Base-by-base conservation (phyloP, 2,329 filamentous ascomycete species). In the Dactylonectria macrodidyma region DNA sequence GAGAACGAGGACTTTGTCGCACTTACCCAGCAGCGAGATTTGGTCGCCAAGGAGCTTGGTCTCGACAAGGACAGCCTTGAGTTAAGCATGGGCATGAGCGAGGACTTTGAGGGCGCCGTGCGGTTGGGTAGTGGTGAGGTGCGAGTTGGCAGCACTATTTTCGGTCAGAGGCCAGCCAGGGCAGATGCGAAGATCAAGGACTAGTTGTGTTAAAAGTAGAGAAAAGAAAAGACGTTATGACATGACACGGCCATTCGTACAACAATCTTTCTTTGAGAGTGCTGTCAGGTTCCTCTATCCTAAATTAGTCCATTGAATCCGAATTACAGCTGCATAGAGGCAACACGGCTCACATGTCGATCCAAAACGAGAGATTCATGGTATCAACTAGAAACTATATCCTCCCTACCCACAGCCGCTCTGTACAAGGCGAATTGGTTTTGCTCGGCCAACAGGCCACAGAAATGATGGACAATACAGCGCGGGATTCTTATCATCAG, bases 81-180 rank as follows among this genome's bases (percentile, higher is more conserved):
- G 84, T 81, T 98, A 81, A 98, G 95, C 81, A 99, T 99, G 95
- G 95, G 95, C 7, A 99, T 99, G 96, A 98, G 95, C 79, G 91
- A 94, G 77, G 96, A 99, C 81, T 99, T 95, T 80, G 95, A 97
- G 84, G 93, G 92, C 8, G 96, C 96, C 0, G 91, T 98, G 77
- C 83, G 81, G 12, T 84, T 94, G 84, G 96, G 96, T 0, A 98
- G 95, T 82, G 87, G 90, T 74, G 95, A 98, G 85, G 95, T 99
- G 6, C 88, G 96, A 65, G 90, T 99, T 9, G 96, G 96, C 2
- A 98, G 94, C 78, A 95, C 93, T 2, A 97, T 99, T 65, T 99
- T 99, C 79, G 96, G 96, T 2, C 84, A 91, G 77, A 88, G 96
- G 77, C 94, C 94, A 16, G 85, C 89, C 44, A 97, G 92, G 86